Evolutionary conservation across 306 rosid species (phyloP).

Genomic region (Begonia masoniana): DNA sequence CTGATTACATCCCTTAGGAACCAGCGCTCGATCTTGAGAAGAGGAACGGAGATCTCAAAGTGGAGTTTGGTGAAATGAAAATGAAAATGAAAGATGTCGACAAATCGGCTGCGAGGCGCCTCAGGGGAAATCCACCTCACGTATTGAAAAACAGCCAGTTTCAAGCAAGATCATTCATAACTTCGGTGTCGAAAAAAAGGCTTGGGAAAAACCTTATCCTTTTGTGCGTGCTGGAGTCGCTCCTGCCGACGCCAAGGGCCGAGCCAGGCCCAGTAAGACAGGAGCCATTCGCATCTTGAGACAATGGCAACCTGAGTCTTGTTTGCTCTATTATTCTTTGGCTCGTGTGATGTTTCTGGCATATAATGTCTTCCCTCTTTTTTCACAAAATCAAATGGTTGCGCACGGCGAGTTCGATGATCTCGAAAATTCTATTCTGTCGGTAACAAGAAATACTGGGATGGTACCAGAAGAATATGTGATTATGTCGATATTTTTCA

Average conservation of each 20-base stretch:
- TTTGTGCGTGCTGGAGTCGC: constrained; percentile 42
- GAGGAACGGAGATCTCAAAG: constrained; percentile 63
- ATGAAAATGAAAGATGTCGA: constrained; percentile 64
- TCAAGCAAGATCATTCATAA: constrained; percentile 69
- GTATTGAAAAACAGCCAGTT: constrained; percentile 56
- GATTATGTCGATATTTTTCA: too few relatives aligned
- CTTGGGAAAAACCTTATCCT: constrained; percentile 61
- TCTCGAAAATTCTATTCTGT: too few relatives aligned
- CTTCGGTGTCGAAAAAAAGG: constrained; percentile 50
- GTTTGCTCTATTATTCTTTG: background rate
- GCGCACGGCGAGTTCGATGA: too few relatives aligned
- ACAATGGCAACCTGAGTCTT: too few relatives aligned
- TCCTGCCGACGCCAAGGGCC: constrained; percentile 28
- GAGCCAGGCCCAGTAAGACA: constrained; percentile 42
- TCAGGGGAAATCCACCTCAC: constrained; percentile 17
- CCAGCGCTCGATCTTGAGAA: constrained; percentile 44
- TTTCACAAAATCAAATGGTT: background rate
- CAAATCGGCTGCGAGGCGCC: constrained; percentile 35
- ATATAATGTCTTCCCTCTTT: constrained; percentile 7
- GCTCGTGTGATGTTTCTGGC: constrained; percentile 4
- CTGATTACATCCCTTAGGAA: constrained; percentile 34
- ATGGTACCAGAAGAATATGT: too few relatives aligned
- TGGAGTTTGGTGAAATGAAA: constrained; percentile 62
- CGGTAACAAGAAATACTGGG: too few relatives aligned
- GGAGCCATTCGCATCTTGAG: constrained; percentile 87